Conservation (phyloP, 257 asterid species). For the Misopates orontium region DNA sequence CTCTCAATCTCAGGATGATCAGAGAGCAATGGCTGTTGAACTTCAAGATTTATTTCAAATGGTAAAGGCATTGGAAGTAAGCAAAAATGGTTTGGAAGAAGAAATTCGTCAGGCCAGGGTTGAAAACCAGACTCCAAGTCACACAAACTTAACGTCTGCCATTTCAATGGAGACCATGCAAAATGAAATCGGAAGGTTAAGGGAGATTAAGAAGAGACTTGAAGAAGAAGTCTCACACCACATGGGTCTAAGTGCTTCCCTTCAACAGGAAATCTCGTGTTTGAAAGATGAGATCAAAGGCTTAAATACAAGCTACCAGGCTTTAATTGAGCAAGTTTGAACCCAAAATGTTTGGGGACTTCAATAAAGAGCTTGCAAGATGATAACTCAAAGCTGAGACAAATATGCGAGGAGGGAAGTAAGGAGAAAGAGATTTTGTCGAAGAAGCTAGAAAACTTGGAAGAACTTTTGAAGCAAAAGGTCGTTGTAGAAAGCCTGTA, state of each 20-base stretch:
- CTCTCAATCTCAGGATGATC: conserved; percentile 70
- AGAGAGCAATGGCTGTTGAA: conserved; percentile 61
- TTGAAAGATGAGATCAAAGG: conserved; percentile 73
- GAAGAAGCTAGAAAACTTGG: conserved; percentile 64
- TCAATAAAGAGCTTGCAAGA: conserved; percentile 56
- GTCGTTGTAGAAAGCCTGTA: conserved; percentile 48
- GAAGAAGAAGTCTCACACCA: conserved; percentile 72
- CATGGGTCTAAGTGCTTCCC: conserved; percentile 44
- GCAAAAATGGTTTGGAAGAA: conserved; percentile 61
- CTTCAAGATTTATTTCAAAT: conserved; percentile 55
- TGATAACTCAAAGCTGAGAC: conserved; percentile 61
- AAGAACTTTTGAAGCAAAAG: conserved; percentile 53
- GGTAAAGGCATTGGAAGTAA: conserved; percentile 58
- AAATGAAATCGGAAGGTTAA: conserved; percentile 59
- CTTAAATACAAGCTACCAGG: conserved; percentile 53
- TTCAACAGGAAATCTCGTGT: conserved; percentile 56
- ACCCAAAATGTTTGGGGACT: conserved; percentile 47
- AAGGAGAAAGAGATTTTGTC: conserved; percentile 54
- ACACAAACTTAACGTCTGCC: conserved; percentile 49
- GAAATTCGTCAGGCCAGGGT: conserved; percentile 55
- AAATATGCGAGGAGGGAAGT: conserved; percentile 42
- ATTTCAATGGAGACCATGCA: conserved; percentile 61
- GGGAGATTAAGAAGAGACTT: conserved; percentile 68
- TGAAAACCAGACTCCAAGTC: conserved; percentile 55
- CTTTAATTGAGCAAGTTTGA: conserved; percentile 60